Evolutionary conservation across 164 flowering plant genomes (phyloP).

Genomic region (Vitis cinerea): DNA sequence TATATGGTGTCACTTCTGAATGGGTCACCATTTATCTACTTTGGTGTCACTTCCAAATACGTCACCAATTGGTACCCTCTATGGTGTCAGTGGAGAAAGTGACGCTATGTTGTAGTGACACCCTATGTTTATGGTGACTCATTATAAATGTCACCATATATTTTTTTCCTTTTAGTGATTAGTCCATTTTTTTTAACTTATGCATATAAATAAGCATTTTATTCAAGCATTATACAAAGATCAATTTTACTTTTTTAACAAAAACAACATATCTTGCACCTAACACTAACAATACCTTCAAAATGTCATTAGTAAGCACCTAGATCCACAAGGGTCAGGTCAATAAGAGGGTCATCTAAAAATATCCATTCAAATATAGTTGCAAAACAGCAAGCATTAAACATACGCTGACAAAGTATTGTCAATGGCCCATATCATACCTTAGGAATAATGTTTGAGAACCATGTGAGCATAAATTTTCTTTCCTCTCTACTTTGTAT

Average conservation of each 20-base stretch:
- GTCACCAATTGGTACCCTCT: too few relatives aligned
- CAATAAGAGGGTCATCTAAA: conserved; percentile 62
- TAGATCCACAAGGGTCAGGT: conserved; percentile 57
- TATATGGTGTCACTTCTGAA: too few relatives aligned
- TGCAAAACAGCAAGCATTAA: conserved; percentile 68
- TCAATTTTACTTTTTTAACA: background rate
- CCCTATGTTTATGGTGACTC: too few relatives aligned
- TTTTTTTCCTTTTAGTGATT: too few relatives aligned
- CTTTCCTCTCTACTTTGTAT: background rate
- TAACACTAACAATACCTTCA: conserved; percentile 8
- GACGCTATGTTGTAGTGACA: too few relatives aligned
- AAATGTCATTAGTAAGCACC: conserved; percentile 53
- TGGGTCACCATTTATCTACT: too few relatives aligned
- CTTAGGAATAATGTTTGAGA: conserved; percentile 44
- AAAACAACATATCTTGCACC: background rate
- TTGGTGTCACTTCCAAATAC: too few relatives aligned
- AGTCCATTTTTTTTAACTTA: conserved; percentile 53
- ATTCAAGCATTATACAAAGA: background rate
- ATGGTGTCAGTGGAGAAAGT: too few relatives aligned
- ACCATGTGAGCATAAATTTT: conserved; percentile 44
- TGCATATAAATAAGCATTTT: conserved; percentile 68
- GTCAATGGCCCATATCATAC: conserved; percentile 46
- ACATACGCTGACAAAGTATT: conserved; percentile 74
- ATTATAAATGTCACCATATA: too few relatives aligned
- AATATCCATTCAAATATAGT: conserved; percentile 55